Evolutionary conservation across 1,284 basidiomycete genomes (phyloP).

Genomic region (Naganishia sp.): DNA sequence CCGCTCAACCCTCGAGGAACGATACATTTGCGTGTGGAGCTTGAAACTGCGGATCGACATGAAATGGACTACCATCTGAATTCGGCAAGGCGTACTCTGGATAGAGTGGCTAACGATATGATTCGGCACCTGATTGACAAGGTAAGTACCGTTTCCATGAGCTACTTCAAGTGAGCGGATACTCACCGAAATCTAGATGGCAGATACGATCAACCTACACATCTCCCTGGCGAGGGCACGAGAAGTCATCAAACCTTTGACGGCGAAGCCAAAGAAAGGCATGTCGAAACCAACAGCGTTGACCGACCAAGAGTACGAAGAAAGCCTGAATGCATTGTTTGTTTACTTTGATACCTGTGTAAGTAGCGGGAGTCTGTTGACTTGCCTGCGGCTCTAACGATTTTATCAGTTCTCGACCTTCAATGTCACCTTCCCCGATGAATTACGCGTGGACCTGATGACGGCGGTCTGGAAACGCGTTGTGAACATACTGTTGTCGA

Average conservation of each 20-base stretch:
- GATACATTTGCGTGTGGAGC: conserved; percentile 47
- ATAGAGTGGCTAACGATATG: conserved; percentile 48
- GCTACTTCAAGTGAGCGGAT: background rate
- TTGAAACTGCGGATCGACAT: conserved; percentile 47
- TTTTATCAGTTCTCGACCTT: conserved; percentile 48
- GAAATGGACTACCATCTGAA: conserved; percentile 49
- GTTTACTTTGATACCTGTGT: conserved; percentile 52
- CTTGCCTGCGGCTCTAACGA: conserved; percentile 1
- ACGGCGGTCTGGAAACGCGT: conserved; percentile 46
- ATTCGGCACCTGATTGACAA: conserved; percentile 45
- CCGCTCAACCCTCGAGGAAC: conserved; percentile 48
- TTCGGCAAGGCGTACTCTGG: conserved; percentile 40
- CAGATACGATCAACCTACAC: conserved; percentile 43
- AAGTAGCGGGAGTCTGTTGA: conserved; percentile 31
- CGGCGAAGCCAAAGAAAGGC: conserved; percentile 46
- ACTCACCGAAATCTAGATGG: conserved; percentile 36
- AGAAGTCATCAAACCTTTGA: conserved; percentile 41
- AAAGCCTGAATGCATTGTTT: conserved; percentile 45
- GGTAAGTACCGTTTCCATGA: conserved; percentile 7
- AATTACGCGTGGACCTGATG: conserved; percentile 41
- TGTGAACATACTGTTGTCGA: conserved; percentile 47
- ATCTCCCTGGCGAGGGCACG: conserved; percentile 39
- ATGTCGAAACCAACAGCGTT: conserved; percentile 35
- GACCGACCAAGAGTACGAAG: conserved; percentile 46
- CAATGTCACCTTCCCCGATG: conserved; percentile 43